A percentile compares a stretch with the other conserved stretches of the same genome.
Conservation (phyloP, 306 rosid species). For the Vigna unguiculata region DNA sequence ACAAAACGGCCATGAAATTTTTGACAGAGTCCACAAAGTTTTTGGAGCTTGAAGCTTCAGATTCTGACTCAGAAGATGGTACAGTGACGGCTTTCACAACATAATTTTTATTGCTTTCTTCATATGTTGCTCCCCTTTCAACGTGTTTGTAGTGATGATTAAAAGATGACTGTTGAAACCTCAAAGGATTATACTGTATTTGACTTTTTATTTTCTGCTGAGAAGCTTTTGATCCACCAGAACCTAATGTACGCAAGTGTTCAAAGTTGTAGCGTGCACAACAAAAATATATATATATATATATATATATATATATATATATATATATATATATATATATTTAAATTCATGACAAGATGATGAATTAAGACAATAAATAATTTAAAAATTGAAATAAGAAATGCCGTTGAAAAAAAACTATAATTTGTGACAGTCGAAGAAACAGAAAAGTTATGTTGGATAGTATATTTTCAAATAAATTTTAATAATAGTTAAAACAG, state of each 20-base stretch:
- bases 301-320: no score
- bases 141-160: background rate
- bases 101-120: background rate
- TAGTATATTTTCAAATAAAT: no score
- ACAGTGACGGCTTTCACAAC: constrained; percentile 50
- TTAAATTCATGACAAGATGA: background rate
- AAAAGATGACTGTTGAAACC: background rate
- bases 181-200: background rate
- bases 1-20: background rate
- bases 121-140: background rate
- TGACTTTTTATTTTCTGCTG: constrained; percentile 45
- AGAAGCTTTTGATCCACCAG: constrained; percentile 42
- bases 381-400: background rate
- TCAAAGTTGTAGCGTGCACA: no score
- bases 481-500: no score
- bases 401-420: no score
- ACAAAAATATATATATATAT: background rate
- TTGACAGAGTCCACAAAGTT: constrained; percentile 38
- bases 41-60: constrained; percentile 50
- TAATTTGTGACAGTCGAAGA: no score
- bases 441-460: no score
- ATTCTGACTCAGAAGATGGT: constrained; percentile 61
- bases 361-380: background rate
- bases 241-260: no score
- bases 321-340: background rate